Evolutionary conservation across 345 rosid genomes (phyloP), one percentile per base, ranked within the genome.

Genomic region (Pistacia vera): DNA sequence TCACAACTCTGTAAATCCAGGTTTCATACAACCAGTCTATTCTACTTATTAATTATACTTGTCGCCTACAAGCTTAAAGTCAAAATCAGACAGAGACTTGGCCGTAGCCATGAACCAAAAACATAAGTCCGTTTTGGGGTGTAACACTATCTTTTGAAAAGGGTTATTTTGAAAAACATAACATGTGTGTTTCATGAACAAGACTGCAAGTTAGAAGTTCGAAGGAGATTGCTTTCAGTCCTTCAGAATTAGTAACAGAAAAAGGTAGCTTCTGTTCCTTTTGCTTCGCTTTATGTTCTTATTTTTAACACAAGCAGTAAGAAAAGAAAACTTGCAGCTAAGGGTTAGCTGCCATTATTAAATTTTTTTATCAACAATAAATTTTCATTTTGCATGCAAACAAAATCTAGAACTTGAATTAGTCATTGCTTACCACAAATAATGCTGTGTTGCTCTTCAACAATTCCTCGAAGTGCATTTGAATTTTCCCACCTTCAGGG

Each of bases 401-500:
- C 30, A 63, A 57, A 44, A 65, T 30, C 30, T 71, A 22, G n/a
- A 76, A 12, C 1, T 17, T 36, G 18, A 28, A 46, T 72, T 17
- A 46, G 63, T 17, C 11, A 10, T 41, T 22, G 63, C 85, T 85
- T 88, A 93, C 99, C 86, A 96, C 99, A 74, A 93, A 96, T 75
- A 90, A 78, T 25, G 92, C 78, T 3, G 99, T 93, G 83, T 93
- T 96, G 87, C 88, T 92, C 87, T 93, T 96, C 81, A 92, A 83
- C 81, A 93, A 71, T 68, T 96, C 98, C 90, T 93, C 98, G 68
- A 93, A 96, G 81, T 96, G 97, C 81, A 84, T 69, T 83, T 92
- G 97, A 76, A 93, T 89, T 85, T 93, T 96, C 72, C 99, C 98
- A 73, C 97, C 98, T 75, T 93, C 97, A 9, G 95, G 89, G 66